These are phyloP conservation scores for Tetrahymena borealis DNA, from an alignment of 73 alveolate genomes.

Conservation along the genomic window DNA sequence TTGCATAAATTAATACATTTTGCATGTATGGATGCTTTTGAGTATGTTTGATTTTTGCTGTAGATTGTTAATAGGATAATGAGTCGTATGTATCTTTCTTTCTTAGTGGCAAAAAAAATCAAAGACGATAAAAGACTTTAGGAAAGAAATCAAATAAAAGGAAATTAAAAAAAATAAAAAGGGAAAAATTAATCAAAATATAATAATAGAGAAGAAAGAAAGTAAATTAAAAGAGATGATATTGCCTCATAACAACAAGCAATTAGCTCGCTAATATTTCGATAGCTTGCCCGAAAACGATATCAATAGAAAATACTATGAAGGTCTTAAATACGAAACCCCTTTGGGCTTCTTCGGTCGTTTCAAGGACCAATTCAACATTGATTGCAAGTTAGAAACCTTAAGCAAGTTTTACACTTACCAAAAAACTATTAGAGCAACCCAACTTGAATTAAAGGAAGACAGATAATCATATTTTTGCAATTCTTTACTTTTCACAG, in stretches of 20 bases:
- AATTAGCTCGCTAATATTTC: slow-evolving; percentile 33
- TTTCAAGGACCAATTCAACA: background rate
- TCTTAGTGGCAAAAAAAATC: background rate
- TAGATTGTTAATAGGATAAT: no score
- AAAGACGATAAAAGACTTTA: background rate
- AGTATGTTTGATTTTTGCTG: background rate
- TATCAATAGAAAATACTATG: slow-evolving; percentile 30
- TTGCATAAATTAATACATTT: background rate
- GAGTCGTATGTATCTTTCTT: background rate
- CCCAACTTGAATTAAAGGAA: slow-evolving; percentile 16
- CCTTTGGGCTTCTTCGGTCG: background rate
- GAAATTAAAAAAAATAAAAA: background rate
- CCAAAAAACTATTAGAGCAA: slow-evolving; percentile 6
- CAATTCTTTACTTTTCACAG: slow-evolving; percentile 23
- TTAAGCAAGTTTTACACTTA: slow-evolving; percentile 32
- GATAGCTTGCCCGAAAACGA: slow-evolving; percentile 29
- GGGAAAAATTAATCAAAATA: background rate
- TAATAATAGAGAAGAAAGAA: background rate
- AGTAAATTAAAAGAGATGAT: background rate
- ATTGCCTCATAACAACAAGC: background rate
- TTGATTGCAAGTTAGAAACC: slow-evolving; percentile 8
- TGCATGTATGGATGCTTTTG: background rate
- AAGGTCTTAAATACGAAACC: slow-evolving; percentile 18
- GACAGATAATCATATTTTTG: slow-evolving; percentile 7
- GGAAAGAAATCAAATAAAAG: slow-evolving; percentile 1